Evolutionary conservation across 1,284 basidiomycete genomes (phyloP), one percentile per base, ranked within the genome.

Genomic region (Ceraceosorus guamensis): DNA sequence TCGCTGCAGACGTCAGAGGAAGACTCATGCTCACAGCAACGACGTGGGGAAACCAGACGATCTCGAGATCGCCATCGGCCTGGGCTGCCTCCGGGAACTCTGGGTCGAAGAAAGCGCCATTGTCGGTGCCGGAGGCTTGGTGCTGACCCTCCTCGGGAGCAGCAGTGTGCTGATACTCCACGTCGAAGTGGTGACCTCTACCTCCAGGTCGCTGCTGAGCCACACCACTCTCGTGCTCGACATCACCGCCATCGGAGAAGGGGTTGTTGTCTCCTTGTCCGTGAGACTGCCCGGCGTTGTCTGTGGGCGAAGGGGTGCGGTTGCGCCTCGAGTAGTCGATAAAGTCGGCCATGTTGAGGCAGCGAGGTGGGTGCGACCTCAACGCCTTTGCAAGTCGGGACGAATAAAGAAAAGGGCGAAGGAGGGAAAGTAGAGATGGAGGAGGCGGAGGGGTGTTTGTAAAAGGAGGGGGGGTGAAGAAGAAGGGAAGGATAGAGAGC

Each of bases 11-110:
- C 24, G 24, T 24, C 24, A 24, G 24, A 24, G 24, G 24, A 24
- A 24, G 24, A 24, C 24, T 24, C 24, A 24, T 24, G 24, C 24
- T 24, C 24, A 24, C 24, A 24, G 24, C 24, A 3, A 75, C 71
- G 43, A 67, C 62, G 46, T 75, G 73, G 59, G 72, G 64, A 55
- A 74, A 73, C 56, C 73, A 75, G 33, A 67, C 58, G 65, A 68
- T 68, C 57, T 68, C 65, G n/a, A 68, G 62, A 0, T 62, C 62
- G 30, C 59, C 58, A 33, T 68, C 65, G 13, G 58, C 60, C 45
- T 66, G 58, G 50, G 64, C 66, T 35, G 52, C 54, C 24, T 24
- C 48, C 5, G 59, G 59, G 48, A 68, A 68, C 33, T 59, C 61
- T n/a, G 67, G 67, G 54, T 68, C 67, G 52, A 68, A 68, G 56